phyloP scores from a whole-genome alignment of 2,329 filamentous ascomycete species.

The Sporothrix humicola region DNA sequence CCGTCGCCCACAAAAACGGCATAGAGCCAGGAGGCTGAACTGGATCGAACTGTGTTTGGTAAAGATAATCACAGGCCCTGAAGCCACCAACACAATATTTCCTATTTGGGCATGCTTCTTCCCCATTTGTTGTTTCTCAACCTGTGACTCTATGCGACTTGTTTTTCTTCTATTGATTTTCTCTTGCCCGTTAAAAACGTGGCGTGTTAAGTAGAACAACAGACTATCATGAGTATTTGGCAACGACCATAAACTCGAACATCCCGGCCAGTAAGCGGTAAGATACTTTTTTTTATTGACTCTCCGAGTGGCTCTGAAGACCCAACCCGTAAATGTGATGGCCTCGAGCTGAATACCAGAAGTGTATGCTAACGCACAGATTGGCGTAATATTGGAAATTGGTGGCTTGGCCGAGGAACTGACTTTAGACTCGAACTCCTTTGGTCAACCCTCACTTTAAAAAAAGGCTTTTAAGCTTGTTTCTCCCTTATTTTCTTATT shows the following conservation, averaged over 20 bases:
- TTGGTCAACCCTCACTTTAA: too few relatives aligned
- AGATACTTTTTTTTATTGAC: too few relatives aligned
- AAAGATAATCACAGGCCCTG: neutral
- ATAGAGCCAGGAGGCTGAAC: neutral
- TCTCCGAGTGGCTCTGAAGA: too few relatives aligned
- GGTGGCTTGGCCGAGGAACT: neutral
- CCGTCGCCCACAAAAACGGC: neutral
- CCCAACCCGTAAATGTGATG: neutral
- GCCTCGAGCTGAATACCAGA: neutral
- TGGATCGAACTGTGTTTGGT: neutral
- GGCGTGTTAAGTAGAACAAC: too few relatives aligned
- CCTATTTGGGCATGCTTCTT: conserved; percentile 2
- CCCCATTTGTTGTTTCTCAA: neutral
- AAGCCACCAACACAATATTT: neutral
- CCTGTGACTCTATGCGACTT: too few relatives aligned
- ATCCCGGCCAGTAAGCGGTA: too few relatives aligned
- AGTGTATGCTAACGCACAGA: neutral
- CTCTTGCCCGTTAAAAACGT: too few relatives aligned
- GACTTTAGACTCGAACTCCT: neutral
- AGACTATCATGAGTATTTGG: too few relatives aligned
- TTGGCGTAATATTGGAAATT: conserved; percentile 1
- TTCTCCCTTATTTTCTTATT: neutral
- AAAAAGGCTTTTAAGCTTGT: too few relatives aligned
- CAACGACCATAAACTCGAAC: too few relatives aligned
- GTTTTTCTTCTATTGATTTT: too few relatives aligned